A percentile compares a stretch with the other conserved stretches of the same genome.
These are phyloP conservation scores for Solanum clarkiae DNA, from an alignment of 257 asterid genomes.

Conservation along the genomic window DNA sequence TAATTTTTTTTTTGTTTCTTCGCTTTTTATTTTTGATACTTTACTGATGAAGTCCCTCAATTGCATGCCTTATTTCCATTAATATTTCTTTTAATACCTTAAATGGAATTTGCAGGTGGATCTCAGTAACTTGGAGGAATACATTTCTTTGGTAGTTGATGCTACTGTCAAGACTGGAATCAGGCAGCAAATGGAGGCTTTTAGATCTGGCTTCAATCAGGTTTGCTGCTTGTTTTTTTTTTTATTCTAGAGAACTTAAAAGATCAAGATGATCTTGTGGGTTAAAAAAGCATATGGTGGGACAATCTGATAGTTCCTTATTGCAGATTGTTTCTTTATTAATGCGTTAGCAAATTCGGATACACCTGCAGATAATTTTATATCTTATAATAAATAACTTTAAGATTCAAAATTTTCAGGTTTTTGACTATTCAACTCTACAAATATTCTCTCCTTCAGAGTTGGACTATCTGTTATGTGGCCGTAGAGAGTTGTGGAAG, in stretches of 20 bases:
- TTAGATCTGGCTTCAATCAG: slow-evolving; percentile 74
- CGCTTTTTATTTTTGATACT: not conserved
- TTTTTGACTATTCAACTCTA: slow-evolving; percentile 64
- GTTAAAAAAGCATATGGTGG: not conserved
- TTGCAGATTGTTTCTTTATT: not conserved
- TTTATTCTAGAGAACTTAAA: not conserved
- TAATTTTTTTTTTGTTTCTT: not conserved
- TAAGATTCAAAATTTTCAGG: slow-evolving; percentile 29
- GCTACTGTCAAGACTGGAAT: slow-evolving; percentile 59
- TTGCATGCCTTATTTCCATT: not conserved
- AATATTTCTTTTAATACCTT: not conserved
- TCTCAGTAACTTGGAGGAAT: slow-evolving; percentile 48
- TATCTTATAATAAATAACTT: not conserved
- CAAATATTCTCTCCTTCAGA: slow-evolving; percentile 88
- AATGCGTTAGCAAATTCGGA: not conserved
- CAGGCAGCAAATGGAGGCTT: slow-evolving; percentile 55
- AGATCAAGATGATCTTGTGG: not conserved
- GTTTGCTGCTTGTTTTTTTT: slow-evolving; percentile 12
- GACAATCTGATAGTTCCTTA: not conserved
- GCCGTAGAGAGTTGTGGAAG: slow-evolving; percentile 96
- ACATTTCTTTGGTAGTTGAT: slow-evolving; percentile 53
- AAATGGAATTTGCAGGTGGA: slow-evolving; percentile 40
- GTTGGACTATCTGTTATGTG: slow-evolving; percentile 87
- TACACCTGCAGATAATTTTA: not conserved
- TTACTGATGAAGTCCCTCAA: not conserved